Percentiles rank a stretch among this genome's conserved stretches.
These are phyloP conservation scores for Claviceps spartinae DNA, from an alignment of 2,329 filamentous ascomycete species.

Conservation along the genomic window DNA sequence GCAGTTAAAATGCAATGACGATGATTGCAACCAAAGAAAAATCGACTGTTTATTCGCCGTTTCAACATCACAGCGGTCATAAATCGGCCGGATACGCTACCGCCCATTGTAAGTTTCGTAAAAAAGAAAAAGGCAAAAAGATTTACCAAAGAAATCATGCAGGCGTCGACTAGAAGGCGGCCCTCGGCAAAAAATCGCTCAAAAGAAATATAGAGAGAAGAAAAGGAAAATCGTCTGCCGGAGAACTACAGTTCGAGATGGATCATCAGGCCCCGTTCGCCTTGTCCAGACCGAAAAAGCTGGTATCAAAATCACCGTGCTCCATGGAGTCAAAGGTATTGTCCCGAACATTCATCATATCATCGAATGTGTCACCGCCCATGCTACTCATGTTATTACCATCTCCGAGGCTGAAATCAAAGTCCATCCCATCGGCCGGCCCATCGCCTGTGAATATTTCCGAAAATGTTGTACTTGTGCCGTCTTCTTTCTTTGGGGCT, in stretches of 20 bases:
- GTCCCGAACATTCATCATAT: constrained; percentile 31
- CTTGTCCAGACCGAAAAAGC: constrained; percentile 29
- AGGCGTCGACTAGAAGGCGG: too few relatives aligned
- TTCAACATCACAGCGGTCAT: too few relatives aligned
- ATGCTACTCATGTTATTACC: constrained; percentile 8
- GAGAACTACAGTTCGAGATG: neutral
- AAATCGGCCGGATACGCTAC: too few relatives aligned
- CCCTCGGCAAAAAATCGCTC: too few relatives aligned
- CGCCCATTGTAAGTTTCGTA: too few relatives aligned
- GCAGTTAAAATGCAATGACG: neutral
- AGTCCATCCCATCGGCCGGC: constrained; percentile 24
- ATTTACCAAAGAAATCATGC: neutral
- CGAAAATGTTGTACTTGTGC: constrained; percentile 21
- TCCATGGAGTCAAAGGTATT: constrained; percentile 27
- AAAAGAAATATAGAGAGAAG: too few relatives aligned
- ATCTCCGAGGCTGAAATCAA: constrained; percentile 17
- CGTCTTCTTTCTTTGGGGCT: constrained; percentile 16
- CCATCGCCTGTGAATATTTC: constrained; percentile 34
- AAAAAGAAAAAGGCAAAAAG: neutral
- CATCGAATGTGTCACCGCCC: constrained; percentile 32
- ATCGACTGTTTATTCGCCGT: too few relatives aligned
- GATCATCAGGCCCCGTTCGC: constrained; percentile 9
- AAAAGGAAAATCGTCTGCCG: neutral
- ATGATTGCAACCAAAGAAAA: too few relatives aligned
- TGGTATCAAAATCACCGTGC: constrained; percentile 33